Conservation (phyloP, 768 basidiomycete genomes). For the Xerocomellus amylosporus region DNA sequence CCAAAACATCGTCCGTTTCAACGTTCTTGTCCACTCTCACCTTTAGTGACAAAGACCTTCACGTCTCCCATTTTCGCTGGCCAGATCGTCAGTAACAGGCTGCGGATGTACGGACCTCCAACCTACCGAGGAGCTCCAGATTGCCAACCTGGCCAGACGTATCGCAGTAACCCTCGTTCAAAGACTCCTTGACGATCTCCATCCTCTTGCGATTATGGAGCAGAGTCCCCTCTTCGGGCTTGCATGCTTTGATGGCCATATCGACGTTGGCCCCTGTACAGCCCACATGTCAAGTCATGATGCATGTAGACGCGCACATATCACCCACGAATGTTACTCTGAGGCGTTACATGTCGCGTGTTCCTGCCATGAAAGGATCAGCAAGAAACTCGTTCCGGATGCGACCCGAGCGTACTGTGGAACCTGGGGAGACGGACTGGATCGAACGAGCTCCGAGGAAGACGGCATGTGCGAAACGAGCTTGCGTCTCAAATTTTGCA, state of each 20-base stretch:
- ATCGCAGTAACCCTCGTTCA: conserved; percentile 85
- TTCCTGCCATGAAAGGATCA: conserved; percentile 11
- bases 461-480: conserved; percentile 19
- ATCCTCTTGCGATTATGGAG: conserved; percentile 65
- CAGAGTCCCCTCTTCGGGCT: conserved; percentile 59
- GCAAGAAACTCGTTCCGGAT: not conserved
- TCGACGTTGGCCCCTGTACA: conserved; percentile 56
- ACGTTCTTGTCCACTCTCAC: conserved; percentile 33
- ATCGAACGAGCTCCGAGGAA: conserved; percentile 15
- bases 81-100: conserved; percentile 4
- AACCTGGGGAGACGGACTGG: conserved; percentile 12
- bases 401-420: conserved; percentile 17
- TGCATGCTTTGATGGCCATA: conserved; percentile 70
- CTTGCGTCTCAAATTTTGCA: conserved; percentile 31
- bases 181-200: conserved; percentile 67
- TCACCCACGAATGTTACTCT: conserved; percentile 41
- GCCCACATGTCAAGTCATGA: not conserved
- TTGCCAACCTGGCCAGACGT: conserved; percentile 62
- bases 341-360: conserved; percentile 38
- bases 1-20: not conserved
- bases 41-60: conserved; percentile 62
- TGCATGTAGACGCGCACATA: not conserved
- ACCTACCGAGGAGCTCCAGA: conserved; percentile 58
- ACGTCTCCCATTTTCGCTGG: conserved; percentile 59
- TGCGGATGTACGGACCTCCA: not conserved